A percentile compares a stretch with the other conserved stretches of the same genome.
Conservation (phyloP, 352 stramenopile genomes). For the Pythium aquatile region DNA sequence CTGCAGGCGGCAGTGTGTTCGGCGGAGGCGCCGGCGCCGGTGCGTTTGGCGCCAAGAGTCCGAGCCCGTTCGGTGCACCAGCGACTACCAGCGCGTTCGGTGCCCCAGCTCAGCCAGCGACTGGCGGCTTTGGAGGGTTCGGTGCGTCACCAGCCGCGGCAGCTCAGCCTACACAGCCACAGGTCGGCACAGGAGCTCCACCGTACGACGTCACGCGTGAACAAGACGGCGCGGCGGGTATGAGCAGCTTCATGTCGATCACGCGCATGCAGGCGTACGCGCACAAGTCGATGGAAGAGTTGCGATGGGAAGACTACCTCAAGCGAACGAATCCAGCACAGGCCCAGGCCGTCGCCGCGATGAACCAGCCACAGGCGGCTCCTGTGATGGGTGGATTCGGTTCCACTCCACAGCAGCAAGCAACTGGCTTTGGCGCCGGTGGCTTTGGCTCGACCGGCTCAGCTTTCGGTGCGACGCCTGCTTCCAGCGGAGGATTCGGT, state of each 20-base stretch:
- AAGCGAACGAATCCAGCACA: constrained; percentile 64
- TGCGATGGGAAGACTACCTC: constrained; percentile 78
- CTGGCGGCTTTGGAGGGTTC: constrained; percentile 28
- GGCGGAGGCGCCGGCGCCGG: constrained; percentile 33
- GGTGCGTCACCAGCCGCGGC: constrained; percentile 6
- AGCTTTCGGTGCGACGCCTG: constrained; percentile 32
- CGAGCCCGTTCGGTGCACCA: constrained; percentile 21
- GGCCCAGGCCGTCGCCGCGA: constrained; percentile 21
- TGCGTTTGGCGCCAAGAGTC: constrained; percentile 46
- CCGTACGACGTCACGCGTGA: constrained; percentile 69
- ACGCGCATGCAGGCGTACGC: constrained; percentile 64
- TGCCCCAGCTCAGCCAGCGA: constrained; percentile 16
- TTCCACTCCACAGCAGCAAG: constrained; percentile 12
- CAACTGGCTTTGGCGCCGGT: constrained; percentile 28
- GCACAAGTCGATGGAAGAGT: constrained; percentile 75
- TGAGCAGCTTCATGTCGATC: constrained; percentile 52
- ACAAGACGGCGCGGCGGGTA: constrained; percentile 38
- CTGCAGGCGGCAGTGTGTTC: constrained; percentile 34
- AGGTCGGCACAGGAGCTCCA: constrained; percentile 72
- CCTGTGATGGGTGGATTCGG: constrained; percentile 38
- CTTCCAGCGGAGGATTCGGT: constrained; percentile 30
- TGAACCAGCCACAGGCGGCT: constrained; percentile 31
- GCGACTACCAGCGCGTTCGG: constrained; percentile 20
- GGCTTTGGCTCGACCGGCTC: constrained; percentile 40
- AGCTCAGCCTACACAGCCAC: constrained; percentile 16